A percentile compares a stretch with the other conserved stretches of the same genome.
Evolutionary conservation across 257 asterid genomes (phyloP).

Genomic region (Capsicum baccatum): DNA sequence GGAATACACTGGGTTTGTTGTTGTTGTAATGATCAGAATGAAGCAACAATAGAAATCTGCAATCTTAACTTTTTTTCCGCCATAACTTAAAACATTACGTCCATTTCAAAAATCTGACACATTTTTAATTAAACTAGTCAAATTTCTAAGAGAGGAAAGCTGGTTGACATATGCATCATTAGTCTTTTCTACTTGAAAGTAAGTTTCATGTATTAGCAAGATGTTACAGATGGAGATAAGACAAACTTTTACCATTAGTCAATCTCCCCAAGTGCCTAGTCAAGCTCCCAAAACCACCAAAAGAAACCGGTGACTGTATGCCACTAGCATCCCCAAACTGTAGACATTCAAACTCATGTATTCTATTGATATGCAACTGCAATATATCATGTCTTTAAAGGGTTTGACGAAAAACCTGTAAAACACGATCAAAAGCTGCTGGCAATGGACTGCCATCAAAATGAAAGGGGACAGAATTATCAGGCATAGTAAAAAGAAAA

Average conservation of each 20-base stretch:
- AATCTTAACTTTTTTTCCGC: not conserved
- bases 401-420: slow-evolving; percentile 65
- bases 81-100: not conserved
- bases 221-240: not conserved
- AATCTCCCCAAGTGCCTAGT: slow-evolving; percentile 90
- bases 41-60: not conserved
- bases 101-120: not conserved
- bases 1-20: too few relatives aligned
- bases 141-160: not conserved
- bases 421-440: slow-evolving; percentile 81
- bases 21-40: not conserved
- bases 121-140: not conserved
- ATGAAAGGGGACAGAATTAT: slow-evolving; percentile 31
- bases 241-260: slow-evolving; percentile 60
- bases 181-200: not conserved
- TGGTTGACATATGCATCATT: not conserved
- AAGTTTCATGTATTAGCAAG: not conserved
- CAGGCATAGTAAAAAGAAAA: slow-evolving; percentile 24
- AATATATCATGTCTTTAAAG: slow-evolving; percentile 33
- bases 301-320: slow-evolving; percentile 96
- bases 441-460: slow-evolving; percentile 74
- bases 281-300: slow-evolving; percentile 99
- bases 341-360: slow-evolving; percentile 40
- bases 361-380: slow-evolving; percentile 32
- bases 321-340: slow-evolving; percentile 99